Evolutionary conservation across 106 monocot genomes (phyloP), one percentile per base, ranked within the genome.

Genomic region (Acorus gramineus): DNA sequence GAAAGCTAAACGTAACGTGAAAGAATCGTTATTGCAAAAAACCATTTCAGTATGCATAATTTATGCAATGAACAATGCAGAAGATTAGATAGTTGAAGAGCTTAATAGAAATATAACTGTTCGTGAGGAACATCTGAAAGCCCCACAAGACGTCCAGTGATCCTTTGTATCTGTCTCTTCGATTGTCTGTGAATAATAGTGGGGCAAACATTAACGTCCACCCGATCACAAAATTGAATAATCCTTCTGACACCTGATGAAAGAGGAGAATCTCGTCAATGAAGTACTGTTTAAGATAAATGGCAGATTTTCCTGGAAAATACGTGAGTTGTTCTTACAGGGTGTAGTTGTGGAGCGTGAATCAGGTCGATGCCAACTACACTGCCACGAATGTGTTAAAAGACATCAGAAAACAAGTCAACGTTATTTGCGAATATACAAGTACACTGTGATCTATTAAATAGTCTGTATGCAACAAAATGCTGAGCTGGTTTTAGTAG

Each of bases 81-180:
- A 28, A 28, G 28, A 28, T 28, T 28, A 28, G 28, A 28, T 28
- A 28, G 4, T 58, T 50, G 8, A 11, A 64, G 57, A 52, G 3
- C 63, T 42, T 46, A 66, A 47, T 44, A 7, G 47, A 8, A 44
- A 53, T 49, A 67, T 12, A 84, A 94, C 93, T 81, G 44, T 90
- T 95, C 67, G 94, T 95, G 28, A 95, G 90, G 61, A 95, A 90
- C 94, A 95, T 90, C 75, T 90, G 94, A 68, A 80, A 74, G 45
- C 84, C 86, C 94, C 94, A 95, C 53, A 95, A 69, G 53, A 90
- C n/a, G 44, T 95, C 94, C 28, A 95, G 45, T 44, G 94, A 90
- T 50, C 90, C 81, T 63, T 76, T 79, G 71, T 59, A 95, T 59
- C 82, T 74, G 68, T 82, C 86, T 73, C 86, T 84, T 14, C 49